Evolutionary conservation across 2,329 filamentous ascomycete species (phyloP).

Genomic region (Apiospora aurea): DNA sequence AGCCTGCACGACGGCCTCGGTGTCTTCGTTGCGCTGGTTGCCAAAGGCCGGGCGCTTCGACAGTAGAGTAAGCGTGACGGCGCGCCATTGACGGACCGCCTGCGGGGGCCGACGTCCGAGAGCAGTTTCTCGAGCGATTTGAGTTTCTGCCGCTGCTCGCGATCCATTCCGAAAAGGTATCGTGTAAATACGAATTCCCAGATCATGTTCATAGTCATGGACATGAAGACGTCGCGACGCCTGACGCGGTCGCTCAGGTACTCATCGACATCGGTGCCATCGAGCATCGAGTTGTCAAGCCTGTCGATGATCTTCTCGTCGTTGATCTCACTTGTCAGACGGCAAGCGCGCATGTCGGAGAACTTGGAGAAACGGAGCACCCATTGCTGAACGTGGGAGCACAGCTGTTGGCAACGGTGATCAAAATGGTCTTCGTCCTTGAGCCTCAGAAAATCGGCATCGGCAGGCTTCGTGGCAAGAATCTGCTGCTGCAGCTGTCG

Average conservation of each 20-base stretch:
- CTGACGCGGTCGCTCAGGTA: conserved; percentile 88
- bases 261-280: conserved; percentile 89
- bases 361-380: conserved; percentile 97
- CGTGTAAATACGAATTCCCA: conserved; percentile 99
- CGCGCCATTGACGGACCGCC: conserved; percentile 97
- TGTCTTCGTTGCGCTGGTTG: conserved; percentile 85
- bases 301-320: conserved; percentile 94
- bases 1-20: conserved; percentile 92
- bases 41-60: conserved; percentile 81
- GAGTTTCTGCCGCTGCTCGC: conserved; percentile 96
- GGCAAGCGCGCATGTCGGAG: conserved; percentile 89
- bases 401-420: conserved; percentile 90
- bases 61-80: conserved; percentile 90
- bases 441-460: conserved; percentile 77
- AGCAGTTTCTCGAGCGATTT: conserved; percentile 94
- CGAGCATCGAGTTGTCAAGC: conserved; percentile 91
- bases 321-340: conserved; percentile 81
- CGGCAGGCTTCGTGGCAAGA: conserved; percentile 63
- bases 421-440: conserved; percentile 96
- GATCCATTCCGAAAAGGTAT: conserved; percentile 98
- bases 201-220: conserved; percentile 98
- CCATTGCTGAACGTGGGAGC: conserved; percentile 96
- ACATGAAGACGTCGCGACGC: conserved; percentile 96
- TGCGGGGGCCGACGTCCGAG: conserved; percentile 84
- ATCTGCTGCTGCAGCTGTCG: conserved; percentile 65